These are phyloP conservation scores for Stephania yunnanensis DNA, from an alignment of 164 flowering plant genomes.

Conservation along the genomic window DNA sequence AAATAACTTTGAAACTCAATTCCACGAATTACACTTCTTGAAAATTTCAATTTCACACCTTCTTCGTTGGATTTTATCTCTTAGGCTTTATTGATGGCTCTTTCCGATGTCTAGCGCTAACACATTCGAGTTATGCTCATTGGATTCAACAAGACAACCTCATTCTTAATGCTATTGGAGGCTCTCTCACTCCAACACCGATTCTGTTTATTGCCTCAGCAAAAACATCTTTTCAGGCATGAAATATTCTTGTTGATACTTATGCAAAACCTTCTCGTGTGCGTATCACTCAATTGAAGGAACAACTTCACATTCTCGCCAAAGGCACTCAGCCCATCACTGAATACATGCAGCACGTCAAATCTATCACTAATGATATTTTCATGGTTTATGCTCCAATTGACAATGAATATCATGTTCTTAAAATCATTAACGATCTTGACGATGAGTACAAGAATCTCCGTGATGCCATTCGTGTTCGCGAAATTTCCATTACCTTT, in stretches of 20 bases:
- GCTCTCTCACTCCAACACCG: conserved; percentile 4
- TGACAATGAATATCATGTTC: conserved; percentile 3
- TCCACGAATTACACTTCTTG: too few relatives aligned
- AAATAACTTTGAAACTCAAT: too few relatives aligned
- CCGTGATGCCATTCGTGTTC: neutral
- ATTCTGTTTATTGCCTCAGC: conserved; percentile 5
- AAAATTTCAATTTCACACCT: too few relatives aligned
- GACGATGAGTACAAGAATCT: conserved; percentile 12
- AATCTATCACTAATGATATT: conserved; percentile 5
- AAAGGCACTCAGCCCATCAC: conserved; percentile 8
- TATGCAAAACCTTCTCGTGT: conserved; percentile 13
- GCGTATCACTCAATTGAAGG: conserved; percentile 6
- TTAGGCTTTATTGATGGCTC: neutral
- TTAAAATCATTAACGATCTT: neutral
- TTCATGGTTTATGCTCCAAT: conserved; percentile 2
- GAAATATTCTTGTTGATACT: conserved; percentile 4
- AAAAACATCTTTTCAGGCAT: conserved; percentile 6
- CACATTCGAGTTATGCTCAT: neutral
- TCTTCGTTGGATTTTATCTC: too few relatives aligned
- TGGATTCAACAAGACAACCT: conserved; percentile 10
- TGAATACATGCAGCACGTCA: neutral
- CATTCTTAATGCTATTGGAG: conserved; percentile 1
- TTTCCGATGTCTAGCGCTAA: too few relatives aligned
- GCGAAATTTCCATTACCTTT: neutral
- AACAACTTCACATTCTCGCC: neutral